phyloP scores from a whole-genome alignment of 345 rosid species.

The Eucalyptus pauciflora region DNA sequence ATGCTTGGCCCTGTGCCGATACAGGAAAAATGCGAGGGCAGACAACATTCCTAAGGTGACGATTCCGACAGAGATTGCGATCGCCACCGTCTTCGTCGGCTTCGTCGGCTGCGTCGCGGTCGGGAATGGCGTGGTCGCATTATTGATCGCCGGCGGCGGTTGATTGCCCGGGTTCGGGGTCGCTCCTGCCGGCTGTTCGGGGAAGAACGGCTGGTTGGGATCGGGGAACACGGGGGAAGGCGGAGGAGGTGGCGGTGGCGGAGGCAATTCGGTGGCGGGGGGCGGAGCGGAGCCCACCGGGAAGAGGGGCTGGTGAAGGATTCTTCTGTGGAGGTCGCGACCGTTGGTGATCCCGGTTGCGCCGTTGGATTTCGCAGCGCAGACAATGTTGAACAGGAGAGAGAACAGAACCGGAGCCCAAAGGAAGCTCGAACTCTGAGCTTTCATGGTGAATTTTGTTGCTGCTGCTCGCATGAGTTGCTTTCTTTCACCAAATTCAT shows the following conservation, averaged over 20 bases:
- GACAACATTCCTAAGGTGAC: slow-evolving; percentile 94
- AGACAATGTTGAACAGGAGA: not conserved
- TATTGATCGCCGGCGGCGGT: slow-evolving; percentile 42
- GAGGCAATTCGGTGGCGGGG: slow-evolving; percentile 5
- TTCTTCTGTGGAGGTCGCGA: slow-evolving; percentile 19
- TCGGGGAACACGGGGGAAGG: slow-evolving; percentile 13
- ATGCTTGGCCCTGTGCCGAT: slow-evolving; percentile 61
- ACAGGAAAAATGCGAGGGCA: slow-evolving; percentile 76
- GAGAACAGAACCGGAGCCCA: not conserved
- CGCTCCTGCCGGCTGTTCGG: slow-evolving; percentile 53
- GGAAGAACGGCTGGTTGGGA: slow-evolving; percentile 89
- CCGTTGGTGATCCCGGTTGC: not conserved
- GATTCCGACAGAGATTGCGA: slow-evolving; percentile 81
- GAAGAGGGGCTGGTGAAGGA: slow-evolving; percentile 84
- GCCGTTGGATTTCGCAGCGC: not conserved
- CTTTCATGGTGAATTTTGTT: slow-evolving; percentile 45
- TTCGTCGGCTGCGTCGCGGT: slow-evolving; percentile 61
- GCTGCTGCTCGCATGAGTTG: slow-evolving; percentile 12
- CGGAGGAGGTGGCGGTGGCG: slow-evolving; percentile 46
- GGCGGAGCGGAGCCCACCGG: slow-evolving; percentile 55
- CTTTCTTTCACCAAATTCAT: slow-evolving; percentile 37
- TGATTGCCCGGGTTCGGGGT: slow-evolving; percentile 34
- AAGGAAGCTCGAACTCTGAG: slow-evolving; percentile 11
- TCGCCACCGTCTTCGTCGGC: slow-evolving; percentile 71
- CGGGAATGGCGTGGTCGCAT: slow-evolving; percentile 46